Evolutionary conservation across 1,284 basidiomycete species (phyloP), one percentile per base, ranked within the genome.

Genomic region (Singerocomus inundabilis): DNA sequence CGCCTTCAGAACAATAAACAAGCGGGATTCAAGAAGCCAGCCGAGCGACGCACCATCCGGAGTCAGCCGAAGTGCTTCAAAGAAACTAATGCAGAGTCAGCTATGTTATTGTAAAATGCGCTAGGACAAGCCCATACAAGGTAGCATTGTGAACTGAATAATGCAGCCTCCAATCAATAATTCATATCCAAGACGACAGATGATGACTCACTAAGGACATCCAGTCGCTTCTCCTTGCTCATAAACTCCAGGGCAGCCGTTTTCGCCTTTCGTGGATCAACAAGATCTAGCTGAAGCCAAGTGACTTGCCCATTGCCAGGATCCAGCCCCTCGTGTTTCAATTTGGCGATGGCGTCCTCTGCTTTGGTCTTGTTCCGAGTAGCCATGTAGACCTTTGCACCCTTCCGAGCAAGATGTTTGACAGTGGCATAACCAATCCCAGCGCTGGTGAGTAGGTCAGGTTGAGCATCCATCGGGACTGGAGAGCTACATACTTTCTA

Each of bases 61-160:
- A 13, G 60, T 68, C 33, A 69, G 56, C 9, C 55, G 46, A 49
- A 58, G 68, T 3, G 35, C 21, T 39, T 62, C 56, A 13, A 54
- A 0, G 13, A 48, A 1, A 15, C 64, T 66, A 5, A 11, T 6
- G 12, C 12, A 12, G 15, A 7, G 45, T 64, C 37, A 54, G 49
- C n/a, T 3, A 26, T 31, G 21, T 21, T 21, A 16, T 31, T 7
- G 9, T 16, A 11, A 30, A 33, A 44, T 28, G 13, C 3, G 11
- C 2, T 4, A 16, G 15, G 21, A 11, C n/a, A 30, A 29, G 2
- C 13, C 52, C 74, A 47, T 54, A 79, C 78, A 72, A 46, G 0
- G 71, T 78, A 53, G 79, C 80, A 53, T 82, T 81, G 54, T 81
- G 77, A 36, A 82, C 78, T 80, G 40, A 29, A 46, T 18, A 8